Conservation (phyloP, 352 stramenopile species). For the Pythium aquatile region DNA sequence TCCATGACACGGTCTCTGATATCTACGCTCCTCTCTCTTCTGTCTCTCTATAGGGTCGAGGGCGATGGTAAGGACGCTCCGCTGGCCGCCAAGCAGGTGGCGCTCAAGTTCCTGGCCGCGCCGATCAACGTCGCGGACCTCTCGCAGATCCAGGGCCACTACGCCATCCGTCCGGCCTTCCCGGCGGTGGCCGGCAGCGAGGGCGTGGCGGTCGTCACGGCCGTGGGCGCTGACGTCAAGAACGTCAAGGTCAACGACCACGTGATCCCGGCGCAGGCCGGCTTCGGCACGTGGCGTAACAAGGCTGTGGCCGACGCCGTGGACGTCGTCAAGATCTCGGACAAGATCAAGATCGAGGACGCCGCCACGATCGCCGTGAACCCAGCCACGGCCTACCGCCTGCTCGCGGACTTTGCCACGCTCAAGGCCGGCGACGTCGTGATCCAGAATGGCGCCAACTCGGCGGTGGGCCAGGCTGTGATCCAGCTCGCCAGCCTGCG, state of each 20-base stretch:
- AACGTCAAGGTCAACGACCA: slow-evolving; percentile 87
- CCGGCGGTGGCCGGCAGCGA: slow-evolving; percentile 85
- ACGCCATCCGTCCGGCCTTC: slow-evolving; percentile 74
- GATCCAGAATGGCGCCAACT: slow-evolving; percentile 91
- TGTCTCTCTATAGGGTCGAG: slow-evolving; percentile 41
- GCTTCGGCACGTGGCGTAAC: slow-evolving; percentile 78
- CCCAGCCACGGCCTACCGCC: slow-evolving; percentile 80
- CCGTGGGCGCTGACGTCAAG: slow-evolving; percentile 73
- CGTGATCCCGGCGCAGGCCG: slow-evolving; percentile 69
- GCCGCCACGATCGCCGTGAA: slow-evolving; percentile 82
- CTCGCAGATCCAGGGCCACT: slow-evolving; percentile 85
- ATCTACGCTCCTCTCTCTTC: background rate
- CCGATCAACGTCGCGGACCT: slow-evolving; percentile 89
- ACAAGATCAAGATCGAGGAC: slow-evolving; percentile 86
- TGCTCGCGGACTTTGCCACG: slow-evolving; percentile 82
- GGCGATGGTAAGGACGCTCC: slow-evolving; percentile 57
- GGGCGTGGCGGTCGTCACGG: slow-evolving; percentile 82
- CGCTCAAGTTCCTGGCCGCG: slow-evolving; percentile 86
- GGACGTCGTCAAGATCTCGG: slow-evolving; percentile 71
- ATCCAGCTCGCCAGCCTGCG: slow-evolving; percentile 86
- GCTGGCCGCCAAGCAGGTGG: slow-evolving; percentile 61
- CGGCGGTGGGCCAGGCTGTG: slow-evolving; percentile 81
- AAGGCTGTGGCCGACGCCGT: slow-evolving; percentile 63
- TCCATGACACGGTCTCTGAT: background rate
- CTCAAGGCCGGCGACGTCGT: slow-evolving; percentile 81